Base-by-base conservation (phyloP, 2,329 filamentous ascomycete species). In the Hysterium pulicare region DNA sequence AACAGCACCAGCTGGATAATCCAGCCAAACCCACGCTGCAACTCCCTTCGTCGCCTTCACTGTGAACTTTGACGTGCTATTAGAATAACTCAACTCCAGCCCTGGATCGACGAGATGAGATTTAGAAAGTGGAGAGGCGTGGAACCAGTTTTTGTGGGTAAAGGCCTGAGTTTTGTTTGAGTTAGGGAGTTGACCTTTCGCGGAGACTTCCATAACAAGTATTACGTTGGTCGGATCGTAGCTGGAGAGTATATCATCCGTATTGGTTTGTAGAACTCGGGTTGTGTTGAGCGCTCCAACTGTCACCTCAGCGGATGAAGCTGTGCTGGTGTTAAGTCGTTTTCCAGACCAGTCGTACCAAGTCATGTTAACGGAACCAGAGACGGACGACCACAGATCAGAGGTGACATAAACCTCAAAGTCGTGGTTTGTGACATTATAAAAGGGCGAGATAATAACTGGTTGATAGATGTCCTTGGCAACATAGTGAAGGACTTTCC, bases 401-500 rank as follows among this genome's bases (percentile, higher is more conserved):
- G 75, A 79, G 0, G 74, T 78, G 1, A 77, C 77, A 52, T 77
- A 82, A 2, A 80, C 62, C 4, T 72, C 68, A 13, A 83, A 60
- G 1, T 74, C 74, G 0, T 74, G 72, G 0, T 71, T 76, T 0
- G 68, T 70, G 16, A 67, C 59, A 48, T 82, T 74, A 64, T 70
- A 79, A 48, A 77, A 76, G 0, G 78, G 74, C 1, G 78, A 73
- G n/a, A 82, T 70, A 44, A 84, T 79, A n/a, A 83, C 64, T 1
- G 71, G 71, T 39, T 77, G 61, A 50, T 80, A 84, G 19, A 79
- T 73, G 42, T 83, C 77, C 44, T 75, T 76, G 2, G 75, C 73
- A 1, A 72, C 66, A 43, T 83, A 79, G 45, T 83, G 79, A 15
- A 83, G 59, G 0, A 81, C 71, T 56, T 84, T 83, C 79, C 79